Evolutionary conservation across 495 filamentous ascomycete species (phyloP).

Genomic region (Darksidea phi): DNA sequence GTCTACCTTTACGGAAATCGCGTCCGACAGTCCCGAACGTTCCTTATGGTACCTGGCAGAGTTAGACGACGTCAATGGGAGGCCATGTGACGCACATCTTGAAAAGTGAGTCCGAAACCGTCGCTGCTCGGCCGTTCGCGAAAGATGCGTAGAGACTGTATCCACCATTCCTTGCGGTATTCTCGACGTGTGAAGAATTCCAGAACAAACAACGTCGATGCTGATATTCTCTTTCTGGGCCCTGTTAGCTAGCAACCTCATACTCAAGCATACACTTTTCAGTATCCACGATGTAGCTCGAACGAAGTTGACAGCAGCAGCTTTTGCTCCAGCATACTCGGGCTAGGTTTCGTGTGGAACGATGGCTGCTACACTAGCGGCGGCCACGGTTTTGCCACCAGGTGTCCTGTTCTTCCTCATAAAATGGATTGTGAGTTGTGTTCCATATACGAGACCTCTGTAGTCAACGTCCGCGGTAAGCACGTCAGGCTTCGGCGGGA

Average conservation of each 20-base stretch:
- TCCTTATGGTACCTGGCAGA: slow-evolving; percentile 40
- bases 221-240: slow-evolving; percentile 44
- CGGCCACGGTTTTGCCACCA: slow-evolving; percentile 44
- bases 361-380: slow-evolving; percentile 41
- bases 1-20: slow-evolving; percentile 27
- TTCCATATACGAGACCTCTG: slow-evolving; percentile 48
- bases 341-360: slow-evolving; percentile 44
- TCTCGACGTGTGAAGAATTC: slow-evolving; percentile 44
- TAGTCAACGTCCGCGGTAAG: slow-evolving; percentile 46
- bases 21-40: slow-evolving; percentile 42
- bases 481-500: slow-evolving; percentile 43
- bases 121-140: slow-evolving; percentile 38
- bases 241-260: background rate
- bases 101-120: slow-evolving; percentile 48
- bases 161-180: slow-evolving; percentile 44
- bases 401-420: slow-evolving; percentile 46
- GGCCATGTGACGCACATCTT: slow-evolving; percentile 32
- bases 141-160: slow-evolving; percentile 42
- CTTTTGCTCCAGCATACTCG: slow-evolving; percentile 47
- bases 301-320: slow-evolving; percentile 45
- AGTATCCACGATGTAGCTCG: slow-evolving; percentile 40
- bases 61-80: background rate
- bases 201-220: slow-evolving; percentile 41
- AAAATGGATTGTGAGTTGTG: slow-evolving; percentile 46
- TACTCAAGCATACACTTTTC: slow-evolving; percentile 30